Evolutionary conservation across 495 filamentous ascomycete species (phyloP), one percentile per base, ranked within the genome.

Genomic region (Aspergillus bridgeri): DNA sequence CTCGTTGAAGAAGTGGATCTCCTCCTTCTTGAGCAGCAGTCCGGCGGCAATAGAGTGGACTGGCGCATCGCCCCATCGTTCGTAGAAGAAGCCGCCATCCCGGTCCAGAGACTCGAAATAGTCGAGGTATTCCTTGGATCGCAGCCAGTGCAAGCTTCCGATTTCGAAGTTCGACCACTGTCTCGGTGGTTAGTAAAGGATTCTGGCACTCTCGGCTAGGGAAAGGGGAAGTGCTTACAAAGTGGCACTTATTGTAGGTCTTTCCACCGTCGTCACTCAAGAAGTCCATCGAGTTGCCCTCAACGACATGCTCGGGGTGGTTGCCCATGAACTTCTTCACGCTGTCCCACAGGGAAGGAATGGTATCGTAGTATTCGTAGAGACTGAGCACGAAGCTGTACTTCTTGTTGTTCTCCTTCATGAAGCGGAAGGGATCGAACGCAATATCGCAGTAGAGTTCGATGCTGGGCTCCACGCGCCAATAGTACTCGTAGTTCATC

Each of bases 1-100:
- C 65, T 98, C 94, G 67, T 98, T 90, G 80, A 96, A 98, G 79
- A 98, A 98, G 65, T 98, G 93, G 60, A 98, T 86, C 68, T 98
- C 83, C 55, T 95, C 89, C 76, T 96, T 96, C 66, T 86, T 84
- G 59, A 98, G 78, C 70, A 96, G 81, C 3, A 97, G 71, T 15
- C 81, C 84, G 5, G 94, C 94, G 2, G 90, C 94, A 63, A 98
- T 96, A n/a, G 91, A 95, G 75, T 96, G 91, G 27, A 96, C 88
- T 0, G 91, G 91, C 4, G 91, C 91, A 74, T 96, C 91, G 27
- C 91, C 91, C 91, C 91, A 96, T 61, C 91, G 83, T 62, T 96
- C 91, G 62, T 96, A 96, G 77, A 94, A 96, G 79, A 96, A 96
- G 21, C 91, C 91, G 54, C 91, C 91, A 55, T 92, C 89, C 48